A percentile compares a stretch with the other conserved stretches of the same genome.
Conservation (phyloP, 345 rosid genomes). For the Citrus cavaleriei region DNA sequence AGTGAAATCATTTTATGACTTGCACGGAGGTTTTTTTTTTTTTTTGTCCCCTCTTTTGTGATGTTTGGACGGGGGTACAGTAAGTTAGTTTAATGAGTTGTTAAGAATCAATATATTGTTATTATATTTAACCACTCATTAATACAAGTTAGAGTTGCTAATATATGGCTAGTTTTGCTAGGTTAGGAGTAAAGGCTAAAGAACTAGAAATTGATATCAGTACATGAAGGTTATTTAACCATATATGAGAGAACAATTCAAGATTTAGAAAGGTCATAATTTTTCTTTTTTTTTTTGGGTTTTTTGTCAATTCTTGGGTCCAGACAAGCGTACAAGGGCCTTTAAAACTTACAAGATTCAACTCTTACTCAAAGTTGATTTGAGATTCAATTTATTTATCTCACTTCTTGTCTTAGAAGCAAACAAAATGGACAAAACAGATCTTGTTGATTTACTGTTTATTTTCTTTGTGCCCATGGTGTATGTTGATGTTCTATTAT, state of each 20-base stretch:
- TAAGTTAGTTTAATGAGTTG: not conserved
- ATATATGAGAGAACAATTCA: not conserved
- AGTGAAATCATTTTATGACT: not conserved
- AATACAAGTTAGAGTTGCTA: not conserved
- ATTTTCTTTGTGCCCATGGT: not conserved
- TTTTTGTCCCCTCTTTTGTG: too few relatives aligned
- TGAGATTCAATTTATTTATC: not conserved
- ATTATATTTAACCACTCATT: not conserved
- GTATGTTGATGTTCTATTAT: not conserved
- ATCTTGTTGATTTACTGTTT: not conserved
- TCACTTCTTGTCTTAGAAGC: not conserved
- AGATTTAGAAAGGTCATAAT: not conserved
- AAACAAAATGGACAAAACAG: not conserved
- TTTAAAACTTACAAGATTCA: not conserved
- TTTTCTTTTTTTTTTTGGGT: not conserved
- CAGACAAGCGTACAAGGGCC: not conserved
- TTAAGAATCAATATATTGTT: not conserved
- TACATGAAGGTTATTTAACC: not conserved
- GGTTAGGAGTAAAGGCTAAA: not conserved
- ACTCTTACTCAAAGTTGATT: not conserved
- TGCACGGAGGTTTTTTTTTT: not conserved
- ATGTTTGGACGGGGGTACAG: too few relatives aligned
- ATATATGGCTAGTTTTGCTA: not conserved
- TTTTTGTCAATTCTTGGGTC: not conserved
- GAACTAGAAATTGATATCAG: not conserved